Evolutionary conservation across 768 basidiomycete species (phyloP).

Genomic region (Symmetrospora coprosmae): DNA sequence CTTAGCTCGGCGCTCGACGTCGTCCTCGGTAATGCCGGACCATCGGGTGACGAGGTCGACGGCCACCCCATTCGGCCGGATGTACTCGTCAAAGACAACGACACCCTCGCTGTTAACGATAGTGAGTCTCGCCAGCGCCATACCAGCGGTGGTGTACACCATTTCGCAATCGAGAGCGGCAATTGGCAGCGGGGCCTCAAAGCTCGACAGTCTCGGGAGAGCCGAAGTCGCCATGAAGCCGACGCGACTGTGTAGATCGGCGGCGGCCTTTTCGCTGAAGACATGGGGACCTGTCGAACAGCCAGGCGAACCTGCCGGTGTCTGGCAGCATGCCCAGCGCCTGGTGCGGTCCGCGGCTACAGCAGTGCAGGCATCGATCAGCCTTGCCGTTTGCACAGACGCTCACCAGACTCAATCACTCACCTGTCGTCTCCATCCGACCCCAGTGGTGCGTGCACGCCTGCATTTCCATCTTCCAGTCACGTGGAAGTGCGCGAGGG

Average conservation of each 20-base stretch:
- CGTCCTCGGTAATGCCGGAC: conserved; percentile 32
- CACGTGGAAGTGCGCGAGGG: neutral
- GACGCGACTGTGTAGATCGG: conserved; percentile 57
- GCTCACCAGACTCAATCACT: neutral
- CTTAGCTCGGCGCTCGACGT: conserved; percentile 43
- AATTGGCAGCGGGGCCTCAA: conserved; percentile 49
- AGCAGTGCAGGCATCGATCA: neutral
- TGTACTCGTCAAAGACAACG: conserved; percentile 61
- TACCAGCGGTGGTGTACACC: conserved; percentile 84
- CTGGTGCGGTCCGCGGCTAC: conserved; percentile 5
- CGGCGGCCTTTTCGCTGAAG: conserved; percentile 61
- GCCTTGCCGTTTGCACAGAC: neutral
- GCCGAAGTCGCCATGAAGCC: conserved; percentile 48
- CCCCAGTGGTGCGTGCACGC: conserved; percentile 8
- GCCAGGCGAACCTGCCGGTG: conserved; percentile 43
- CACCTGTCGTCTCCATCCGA: neutral
- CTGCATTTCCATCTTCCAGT: neutral
- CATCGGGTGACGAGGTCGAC: conserved; percentile 80
- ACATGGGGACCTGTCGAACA: conserved; percentile 75
- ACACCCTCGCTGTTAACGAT: conserved; percentile 52
- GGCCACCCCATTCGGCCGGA: conserved; percentile 38
- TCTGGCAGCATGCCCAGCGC: conserved; percentile 57
- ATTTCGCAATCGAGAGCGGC: conserved; percentile 93
- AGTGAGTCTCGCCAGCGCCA: conserved; percentile 78
- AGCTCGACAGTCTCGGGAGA: neutral